Percentiles rank a stretch among this genome's conserved stretches.
These are phyloP conservation scores for Ceriops zippeliana DNA, from an alignment of 345 rosid genomes.

Conservation along the genomic window DNA sequence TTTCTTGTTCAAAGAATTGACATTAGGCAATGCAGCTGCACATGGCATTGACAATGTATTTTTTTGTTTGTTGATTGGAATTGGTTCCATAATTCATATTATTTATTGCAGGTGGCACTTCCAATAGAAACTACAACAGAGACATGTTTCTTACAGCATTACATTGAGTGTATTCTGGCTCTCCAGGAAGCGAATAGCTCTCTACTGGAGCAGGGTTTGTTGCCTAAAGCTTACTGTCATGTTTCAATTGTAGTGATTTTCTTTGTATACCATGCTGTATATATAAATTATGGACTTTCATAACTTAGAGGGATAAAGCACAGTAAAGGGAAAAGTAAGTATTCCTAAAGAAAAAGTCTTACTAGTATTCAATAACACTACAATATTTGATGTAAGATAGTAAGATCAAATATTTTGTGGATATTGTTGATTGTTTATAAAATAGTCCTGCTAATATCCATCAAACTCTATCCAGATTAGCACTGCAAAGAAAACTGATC, in stretches of 20 bases:
- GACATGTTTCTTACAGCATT: constrained; percentile 77
- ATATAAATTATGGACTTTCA: background rate
- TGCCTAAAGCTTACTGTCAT: background rate
- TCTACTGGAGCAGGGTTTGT: constrained; percentile 57
- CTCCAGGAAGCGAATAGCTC: constrained; percentile 83
- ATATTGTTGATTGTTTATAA: background rate
- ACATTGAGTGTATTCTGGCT: constrained; percentile 78
- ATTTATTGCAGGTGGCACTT: constrained; percentile 73
- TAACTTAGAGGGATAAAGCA: background rate
- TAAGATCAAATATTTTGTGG: background rate
- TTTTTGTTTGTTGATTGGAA: background rate
- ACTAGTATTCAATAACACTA: background rate
- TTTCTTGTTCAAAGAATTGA: too few species aligned
- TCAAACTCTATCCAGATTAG: background rate
- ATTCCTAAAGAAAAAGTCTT: background rate
- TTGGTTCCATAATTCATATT: background rate
- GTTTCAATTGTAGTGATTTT: background rate
- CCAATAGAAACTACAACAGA: constrained; percentile 85
- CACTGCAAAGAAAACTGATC: too few species aligned
- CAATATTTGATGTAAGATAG: background rate
- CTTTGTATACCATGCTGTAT: background rate
- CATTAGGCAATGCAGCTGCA: background rate
- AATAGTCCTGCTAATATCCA: background rate
- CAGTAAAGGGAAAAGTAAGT: background rate
- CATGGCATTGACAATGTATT: background rate